Conservation (phyloP, 768 basidiomycete genomes). For the Hygrocybe coccinea region DNA sequence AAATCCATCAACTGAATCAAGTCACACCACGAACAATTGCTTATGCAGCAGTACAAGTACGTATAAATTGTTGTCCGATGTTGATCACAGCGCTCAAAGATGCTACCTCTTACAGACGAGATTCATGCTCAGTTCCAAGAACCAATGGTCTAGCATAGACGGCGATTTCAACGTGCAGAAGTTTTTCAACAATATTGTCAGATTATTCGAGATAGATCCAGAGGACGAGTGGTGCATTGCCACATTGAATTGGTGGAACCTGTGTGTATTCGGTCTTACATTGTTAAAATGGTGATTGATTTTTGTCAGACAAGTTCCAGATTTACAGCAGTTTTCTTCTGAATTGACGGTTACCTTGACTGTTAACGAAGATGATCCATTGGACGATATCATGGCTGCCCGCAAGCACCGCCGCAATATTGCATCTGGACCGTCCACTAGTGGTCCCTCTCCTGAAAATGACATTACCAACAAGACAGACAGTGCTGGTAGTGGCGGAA, state of each 20-base stretch:
- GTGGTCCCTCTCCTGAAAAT: too few species aligned
- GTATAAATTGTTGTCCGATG: conserved; percentile 1
- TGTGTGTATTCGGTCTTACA: not conserved
- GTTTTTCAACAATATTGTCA: conserved; percentile 19
- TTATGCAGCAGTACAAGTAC: conserved; percentile 28
- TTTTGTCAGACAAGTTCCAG: too few species aligned
- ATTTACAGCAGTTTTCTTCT: too few species aligned
- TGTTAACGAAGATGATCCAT: too few species aligned
- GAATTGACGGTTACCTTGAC: too few species aligned
- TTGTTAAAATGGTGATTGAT: too few species aligned
- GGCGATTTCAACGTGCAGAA: conserved; percentile 16
- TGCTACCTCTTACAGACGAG: conserved; percentile 11
- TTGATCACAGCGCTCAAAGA: too few species aligned
- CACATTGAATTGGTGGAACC: conserved; percentile 1
- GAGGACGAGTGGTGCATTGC: not conserved
- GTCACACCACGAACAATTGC: conserved; percentile 27
- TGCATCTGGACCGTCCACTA: too few species aligned
- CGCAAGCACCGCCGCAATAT: too few species aligned
- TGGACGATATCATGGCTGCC: too few species aligned
- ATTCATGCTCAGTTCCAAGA: conserved; percentile 16
- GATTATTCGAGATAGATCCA: conserved; percentile 16
- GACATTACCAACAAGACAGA: too few species aligned
- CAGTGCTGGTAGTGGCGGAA: too few species aligned
- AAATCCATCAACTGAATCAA: conserved; percentile 5
- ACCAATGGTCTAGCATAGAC: conserved; percentile 12